Evolutionary conservation across 1,139 yeast species (phyloP), one percentile per base, ranked within the genome.

Genomic region (Diutina siamensis): DNA sequence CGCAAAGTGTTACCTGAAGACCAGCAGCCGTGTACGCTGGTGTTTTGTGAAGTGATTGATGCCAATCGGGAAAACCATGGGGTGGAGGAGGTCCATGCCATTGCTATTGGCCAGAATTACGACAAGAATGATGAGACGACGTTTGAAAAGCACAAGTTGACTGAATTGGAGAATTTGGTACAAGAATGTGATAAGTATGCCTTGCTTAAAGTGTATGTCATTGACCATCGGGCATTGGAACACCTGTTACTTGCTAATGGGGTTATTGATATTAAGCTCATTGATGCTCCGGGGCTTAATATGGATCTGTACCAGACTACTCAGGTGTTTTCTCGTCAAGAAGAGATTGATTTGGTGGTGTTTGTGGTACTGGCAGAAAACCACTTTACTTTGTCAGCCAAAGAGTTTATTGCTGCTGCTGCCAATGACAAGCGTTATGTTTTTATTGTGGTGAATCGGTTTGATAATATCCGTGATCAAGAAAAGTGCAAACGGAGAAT

Each of bases 271-370:
- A 88, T 92, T 48, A 80, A 92, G 33, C 68, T 94, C 49, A 89
- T 94, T 46, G 99, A 94, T 64, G 97, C 97, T 0, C 99, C 99
- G 0, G 99, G 99, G 0, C 71, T 94, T 49, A 94, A 94, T 58
- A 74, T 88, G 73, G 97, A 92, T 57, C 85, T 94, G 12, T 83
- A 83, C 54, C 96, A 87, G 60, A 94, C 99, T 0, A 86, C 97
- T 1, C 96, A 89, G 57, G 89, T 94, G 0, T 89, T 89, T 61
- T 83, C 97, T 3, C 77, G 97, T 50, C 98, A 94, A 63, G 98
- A 94, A 57, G 98, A 94, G 58, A 94, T 94, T 53, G 99, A 94
- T 60, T 71, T 94, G 55, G 96, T 94, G 8, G 92, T 94, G 0
- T 94, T 94, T 67, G 98, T 94, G 4, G 96, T 94, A 4, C 85